Evolutionary conservation across 2,329 filamentous ascomycete species (phyloP).

Genomic region (Verticillium albo-atrum): DNA sequence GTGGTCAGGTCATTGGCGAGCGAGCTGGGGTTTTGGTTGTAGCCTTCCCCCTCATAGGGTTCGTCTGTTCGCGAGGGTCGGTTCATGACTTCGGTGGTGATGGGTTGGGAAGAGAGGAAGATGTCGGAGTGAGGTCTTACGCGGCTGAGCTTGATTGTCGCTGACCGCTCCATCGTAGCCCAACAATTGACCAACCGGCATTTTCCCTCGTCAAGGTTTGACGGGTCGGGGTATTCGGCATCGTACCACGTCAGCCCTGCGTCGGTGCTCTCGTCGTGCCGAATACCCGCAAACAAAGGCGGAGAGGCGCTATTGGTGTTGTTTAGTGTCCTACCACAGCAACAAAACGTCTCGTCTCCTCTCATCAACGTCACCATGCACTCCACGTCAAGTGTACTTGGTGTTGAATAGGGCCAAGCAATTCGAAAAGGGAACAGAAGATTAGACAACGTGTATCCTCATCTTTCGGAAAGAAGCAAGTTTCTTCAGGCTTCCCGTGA

Average conservation of each 20-base stretch:
- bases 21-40: conserved; percentile 49
- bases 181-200: neutral
- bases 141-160: neutral
- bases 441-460: too few species aligned
- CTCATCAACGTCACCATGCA: too few species aligned
- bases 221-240: neutral
- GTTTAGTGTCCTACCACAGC: too few species aligned
- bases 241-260: neutral
- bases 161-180: neutral
- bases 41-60: conserved; percentile 39
- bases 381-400: too few species aligned
- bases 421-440: too few species aligned
- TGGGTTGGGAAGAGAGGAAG: neutral
- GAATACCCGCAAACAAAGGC: neutral
- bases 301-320: neutral
- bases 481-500: too few species aligned
- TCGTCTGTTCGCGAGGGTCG: conserved; percentile 52
- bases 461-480: too few species aligned
- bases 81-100: conserved; percentile 36
- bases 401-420: too few species aligned
- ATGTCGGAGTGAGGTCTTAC: neutral
- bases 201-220: neutral
- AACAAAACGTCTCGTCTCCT: too few species aligned
- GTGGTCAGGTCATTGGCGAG: conserved; percentile 45
- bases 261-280: neutral